These are phyloP conservation scores for Cladorrhinum samala DNA, from an alignment of 495 filamentous ascomycete genomes.

Conservation along the genomic window DNA sequence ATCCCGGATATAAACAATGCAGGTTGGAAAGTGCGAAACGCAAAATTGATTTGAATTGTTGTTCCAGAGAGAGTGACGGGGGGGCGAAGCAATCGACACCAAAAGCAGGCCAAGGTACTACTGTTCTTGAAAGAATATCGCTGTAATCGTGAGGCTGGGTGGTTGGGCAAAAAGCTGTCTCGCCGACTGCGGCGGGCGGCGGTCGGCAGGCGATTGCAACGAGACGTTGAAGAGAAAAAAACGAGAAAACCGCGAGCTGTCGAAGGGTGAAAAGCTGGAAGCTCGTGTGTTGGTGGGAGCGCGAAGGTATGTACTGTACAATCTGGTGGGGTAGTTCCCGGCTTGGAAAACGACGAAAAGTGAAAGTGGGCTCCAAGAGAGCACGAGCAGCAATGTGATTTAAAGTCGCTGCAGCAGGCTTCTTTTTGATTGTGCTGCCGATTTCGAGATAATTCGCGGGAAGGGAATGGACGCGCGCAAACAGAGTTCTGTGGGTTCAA, in stretches of 20 bases:
- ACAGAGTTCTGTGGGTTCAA: not conserved
- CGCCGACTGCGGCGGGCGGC: not conserved
- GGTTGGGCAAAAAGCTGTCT: constrained; percentile 10
- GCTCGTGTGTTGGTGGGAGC: not conserved
- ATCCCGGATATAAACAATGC: not conserved
- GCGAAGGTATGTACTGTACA: not conserved
- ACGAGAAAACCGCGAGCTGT: not conserved
- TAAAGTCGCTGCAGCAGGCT: too few species aligned
- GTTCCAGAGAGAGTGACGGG: not conserved
- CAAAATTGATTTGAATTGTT: not conserved
- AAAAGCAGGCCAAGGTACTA: not conserved
- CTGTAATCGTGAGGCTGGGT: constrained; percentile 6
- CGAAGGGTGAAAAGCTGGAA: not conserved
- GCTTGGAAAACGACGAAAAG: not conserved
- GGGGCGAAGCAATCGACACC: not conserved
- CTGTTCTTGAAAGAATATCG: not conserved
- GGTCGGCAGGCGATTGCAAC: not conserved
- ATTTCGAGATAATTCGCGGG: not conserved
- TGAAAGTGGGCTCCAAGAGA: not conserved
- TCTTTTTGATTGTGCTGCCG: too few species aligned
- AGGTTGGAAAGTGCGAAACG: not conserved
- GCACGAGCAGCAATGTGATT: too few species aligned
- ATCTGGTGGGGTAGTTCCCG: not conserved
- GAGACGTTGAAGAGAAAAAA: constrained; percentile 4
- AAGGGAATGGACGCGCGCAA: not conserved